These are phyloP conservation scores for Cynara cardunculus DNA, from an alignment of 129 eudicot species.

Conservation along the genomic window DNA sequence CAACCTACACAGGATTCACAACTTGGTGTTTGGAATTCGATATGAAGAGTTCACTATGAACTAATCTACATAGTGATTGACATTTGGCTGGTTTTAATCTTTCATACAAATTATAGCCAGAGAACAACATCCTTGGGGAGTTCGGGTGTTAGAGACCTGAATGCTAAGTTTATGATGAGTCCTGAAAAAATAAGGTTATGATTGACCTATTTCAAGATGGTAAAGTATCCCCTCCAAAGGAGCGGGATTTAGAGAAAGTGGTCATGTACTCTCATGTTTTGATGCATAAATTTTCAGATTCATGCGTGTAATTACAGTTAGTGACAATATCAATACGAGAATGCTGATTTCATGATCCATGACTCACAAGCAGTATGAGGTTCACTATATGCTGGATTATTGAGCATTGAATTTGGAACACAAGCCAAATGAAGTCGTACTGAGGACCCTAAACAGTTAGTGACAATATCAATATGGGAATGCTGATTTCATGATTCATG, in stretches of 20 bases:
- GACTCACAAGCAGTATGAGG: background rate
- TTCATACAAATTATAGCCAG: background rate
- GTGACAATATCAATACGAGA: background rate
- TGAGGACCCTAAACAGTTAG: too few species aligned
- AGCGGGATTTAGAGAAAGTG: background rate
- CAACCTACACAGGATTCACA: background rate
- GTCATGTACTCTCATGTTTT: background rate
- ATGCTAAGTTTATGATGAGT: background rate
- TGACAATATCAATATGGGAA: background rate
- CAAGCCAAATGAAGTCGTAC: too few species aligned
- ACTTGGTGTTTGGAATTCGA: background rate
- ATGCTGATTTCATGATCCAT: background rate
- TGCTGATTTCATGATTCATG: background rate
- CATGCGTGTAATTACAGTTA: background rate
- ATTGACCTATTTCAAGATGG: background rate
- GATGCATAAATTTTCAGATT: background rate
- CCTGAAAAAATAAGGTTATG: background rate
- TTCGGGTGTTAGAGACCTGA: background rate
- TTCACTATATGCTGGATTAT: background rate
- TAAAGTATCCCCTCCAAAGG: background rate
- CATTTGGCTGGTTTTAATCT: background rate
- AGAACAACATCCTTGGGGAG: background rate
- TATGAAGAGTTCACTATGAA: background rate
- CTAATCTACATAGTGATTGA: background rate
- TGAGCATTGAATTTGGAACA: too few species aligned